These are phyloP conservation scores for Lipomyces sp. DNA, from an alignment of 805 yeast species.

Conservation along the genomic window DNA sequence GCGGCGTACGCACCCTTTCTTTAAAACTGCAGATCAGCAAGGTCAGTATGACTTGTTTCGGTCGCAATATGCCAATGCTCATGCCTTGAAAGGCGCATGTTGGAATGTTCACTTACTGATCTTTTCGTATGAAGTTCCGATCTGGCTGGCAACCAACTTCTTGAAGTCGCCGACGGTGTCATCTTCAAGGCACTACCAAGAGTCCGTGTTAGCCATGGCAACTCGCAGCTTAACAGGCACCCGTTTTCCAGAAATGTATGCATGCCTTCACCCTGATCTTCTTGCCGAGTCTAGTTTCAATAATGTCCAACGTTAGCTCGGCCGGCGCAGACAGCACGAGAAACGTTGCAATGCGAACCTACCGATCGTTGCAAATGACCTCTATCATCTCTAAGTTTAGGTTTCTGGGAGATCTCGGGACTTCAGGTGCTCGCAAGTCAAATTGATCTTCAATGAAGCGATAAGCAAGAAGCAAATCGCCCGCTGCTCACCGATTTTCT, in stretches of 20 bases:
- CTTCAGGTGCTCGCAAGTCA: not conserved
- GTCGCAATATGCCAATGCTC: not conserved
- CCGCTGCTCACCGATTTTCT: too few species aligned
- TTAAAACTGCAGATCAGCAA: constrained; percentile 49
- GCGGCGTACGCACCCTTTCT: constrained; percentile 55
- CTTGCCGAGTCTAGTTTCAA: constrained; percentile 63
- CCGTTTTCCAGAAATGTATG: too few species aligned
- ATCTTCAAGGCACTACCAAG: constrained; percentile 69
- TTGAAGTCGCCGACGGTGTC: constrained; percentile 91
- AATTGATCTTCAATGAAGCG: too few species aligned
- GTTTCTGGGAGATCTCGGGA: not conserved
- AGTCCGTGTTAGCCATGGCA: too few species aligned
- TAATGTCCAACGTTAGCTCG: not conserved
- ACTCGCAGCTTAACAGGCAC: too few species aligned
- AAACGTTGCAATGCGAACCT: constrained; percentile 29
- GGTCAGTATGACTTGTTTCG: too few species aligned
- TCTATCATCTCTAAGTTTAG: constrained; percentile 54
- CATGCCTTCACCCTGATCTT: constrained; percentile 70
- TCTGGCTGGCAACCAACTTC: constrained; percentile 73
- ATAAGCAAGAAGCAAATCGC: too few species aligned
- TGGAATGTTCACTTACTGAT: constrained; percentile 33
- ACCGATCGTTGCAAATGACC: constrained; percentile 67
- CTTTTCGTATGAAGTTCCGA: constrained; percentile 68
- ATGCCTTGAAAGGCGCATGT: not conserved
- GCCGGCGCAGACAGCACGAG: not conserved